Evolutionary conservation across 2,329 filamentous ascomycete species (phyloP), one percentile per base, ranked within the genome.

Genomic region (Aureobasidium melanogenum): DNA sequence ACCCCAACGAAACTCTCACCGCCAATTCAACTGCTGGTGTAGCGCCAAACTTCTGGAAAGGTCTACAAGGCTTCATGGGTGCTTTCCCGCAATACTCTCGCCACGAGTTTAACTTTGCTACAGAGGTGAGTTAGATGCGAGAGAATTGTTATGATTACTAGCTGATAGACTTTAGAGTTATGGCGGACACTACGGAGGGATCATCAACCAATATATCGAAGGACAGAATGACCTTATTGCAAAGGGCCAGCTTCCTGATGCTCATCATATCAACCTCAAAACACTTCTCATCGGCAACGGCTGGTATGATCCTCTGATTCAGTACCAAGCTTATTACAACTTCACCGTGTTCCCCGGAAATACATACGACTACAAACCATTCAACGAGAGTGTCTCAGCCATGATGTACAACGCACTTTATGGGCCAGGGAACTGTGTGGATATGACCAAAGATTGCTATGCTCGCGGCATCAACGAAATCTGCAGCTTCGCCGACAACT

Each of bases 41-140:
- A 2, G 83, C 83, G 3, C 81, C 81, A 1, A 80, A 80, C 60
- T 82, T 86, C 73, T 86, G 81, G 80, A 82, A 80, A 69, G 82
- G 81, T 0, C 68, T 85, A 28, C 83, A 85, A 67, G 83, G 82
- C 1, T 86, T 86, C 70, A 83, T 84, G 78, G 83, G 83, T 2
- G 83, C 78, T 0, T 85, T 86, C 67, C 83, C 58, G 1, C 66
- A 69, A 43, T 71, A 71, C 62, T 68, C 67, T 19, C 52, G 65
- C n/a, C 61, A 69, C 43, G 70, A 69, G 6, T 69, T 73, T 63
- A 68, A 71, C 59, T 72, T 73, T 51, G 44, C 66, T 60, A 68
- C 68, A 6, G 67, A 69, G 46, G 55, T 58, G 5, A 26, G 7
- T 48, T 1, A 17, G 12, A 14, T 12, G 8, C 2, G 14, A 32